Base-by-base conservation (phyloP, 495 filamentous ascomycete genomes). In the Hyaloscypha variabilis region DNA sequence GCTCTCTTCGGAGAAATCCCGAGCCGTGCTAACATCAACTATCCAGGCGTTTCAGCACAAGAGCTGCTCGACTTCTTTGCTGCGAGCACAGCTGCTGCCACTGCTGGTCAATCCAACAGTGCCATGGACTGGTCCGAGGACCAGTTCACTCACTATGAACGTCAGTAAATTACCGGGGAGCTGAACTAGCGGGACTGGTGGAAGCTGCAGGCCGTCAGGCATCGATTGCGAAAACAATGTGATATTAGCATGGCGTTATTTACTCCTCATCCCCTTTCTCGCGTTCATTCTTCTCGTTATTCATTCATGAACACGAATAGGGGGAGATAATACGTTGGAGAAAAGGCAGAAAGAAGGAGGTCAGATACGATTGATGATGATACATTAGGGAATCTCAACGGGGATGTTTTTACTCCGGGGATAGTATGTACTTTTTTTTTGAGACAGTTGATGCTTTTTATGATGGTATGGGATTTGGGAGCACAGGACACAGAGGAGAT, bases 1-100 rank as follows among this genome's bases (percentile, higher is more conserved):
- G 67, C 58, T 19, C 36, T 73, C n/a, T 73, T 73, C 50, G 71
- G 71, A n/a, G 68, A 70, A 52, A 68, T 72, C 36, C 70, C 67
- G 31, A 24, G 23, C 23, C 24, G 39, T 2, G 31, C 55, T 21
- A 55, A 28, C 34, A 67, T 46, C 51, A 50, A 55, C n/a, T 70
- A 66, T 50, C 58, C 64, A 31, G 63, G 60, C 49, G 60, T 63
- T 4, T 66, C 70, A 19, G 67, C 65, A 8, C 64, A 67, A 31
- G 65, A 72, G 8, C 50, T 72, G 19, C 58, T 72, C 8, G 62
- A 69, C 23, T 72, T 72, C 51, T 72, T 69, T 39, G 70, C 70
- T 4, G 67, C 64, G 13, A 69, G 57, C 62, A 69, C 70, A 13
- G 64, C 67, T 26, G 67, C 67, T 60, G 70, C 65, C 8, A 67